A percentile compares a stretch with the other conserved stretches of the same genome.
These are phyloP conservation scores for Albophoma yamanashiensis DNA, from an alignment of 2,329 filamentous ascomycete species.

Conservation along the genomic window DNA sequence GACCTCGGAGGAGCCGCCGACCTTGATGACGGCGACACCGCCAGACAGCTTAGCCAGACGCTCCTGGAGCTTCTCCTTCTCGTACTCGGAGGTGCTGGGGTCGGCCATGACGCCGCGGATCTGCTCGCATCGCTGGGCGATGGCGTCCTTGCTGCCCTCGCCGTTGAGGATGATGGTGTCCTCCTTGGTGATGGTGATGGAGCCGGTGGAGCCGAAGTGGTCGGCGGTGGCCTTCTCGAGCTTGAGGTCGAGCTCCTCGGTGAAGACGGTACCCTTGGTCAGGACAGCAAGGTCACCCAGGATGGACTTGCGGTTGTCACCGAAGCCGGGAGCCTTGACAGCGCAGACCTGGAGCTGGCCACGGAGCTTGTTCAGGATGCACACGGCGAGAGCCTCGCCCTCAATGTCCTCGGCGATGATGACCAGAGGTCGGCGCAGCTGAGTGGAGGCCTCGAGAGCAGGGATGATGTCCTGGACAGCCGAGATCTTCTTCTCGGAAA, in stretches of 20 bases:
- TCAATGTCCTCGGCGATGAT: conserved; percentile 99
- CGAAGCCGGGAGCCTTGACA: conserved; percentile 98
- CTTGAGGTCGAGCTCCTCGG: conserved; percentile 96
- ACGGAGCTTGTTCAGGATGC: conserved; percentile 99
- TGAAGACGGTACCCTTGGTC: conserved; percentile 96
- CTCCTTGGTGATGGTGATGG: conserved; percentile 99
- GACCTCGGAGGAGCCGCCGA: conserved; percentile 93
- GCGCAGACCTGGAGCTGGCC: conserved; percentile 97
- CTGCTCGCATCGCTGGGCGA: conserved; percentile 95
- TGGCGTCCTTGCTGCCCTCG: conserved; percentile 86
- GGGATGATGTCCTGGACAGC: conserved; percentile 98
- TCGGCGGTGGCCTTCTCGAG: conserved; percentile 95
- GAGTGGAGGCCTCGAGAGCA: conserved; percentile 91
- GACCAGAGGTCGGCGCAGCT: conserved; percentile 86
- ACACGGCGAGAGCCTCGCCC: conserved; percentile 94
- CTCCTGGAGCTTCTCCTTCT: conserved; percentile 99
- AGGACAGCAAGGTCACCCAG: conserved; percentile 92
- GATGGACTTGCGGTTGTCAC: conserved; percentile 99
- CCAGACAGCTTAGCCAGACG: conserved; percentile 98
- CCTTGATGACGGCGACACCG: conserved; percentile 98
- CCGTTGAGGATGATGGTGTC: conserved; percentile 98
- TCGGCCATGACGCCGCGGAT: conserved; percentile 95
- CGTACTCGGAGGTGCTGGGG: conserved; percentile 92
- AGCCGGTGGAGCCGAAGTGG: conserved; percentile 92
- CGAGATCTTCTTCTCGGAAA: conserved; percentile 99